Percentiles rank a stretch among this genome's conserved stretches.
These are phyloP conservation scores for Aspergillus asperescens DNA, from an alignment of 495 filamentous ascomycete species.

Conservation along the genomic window DNA sequence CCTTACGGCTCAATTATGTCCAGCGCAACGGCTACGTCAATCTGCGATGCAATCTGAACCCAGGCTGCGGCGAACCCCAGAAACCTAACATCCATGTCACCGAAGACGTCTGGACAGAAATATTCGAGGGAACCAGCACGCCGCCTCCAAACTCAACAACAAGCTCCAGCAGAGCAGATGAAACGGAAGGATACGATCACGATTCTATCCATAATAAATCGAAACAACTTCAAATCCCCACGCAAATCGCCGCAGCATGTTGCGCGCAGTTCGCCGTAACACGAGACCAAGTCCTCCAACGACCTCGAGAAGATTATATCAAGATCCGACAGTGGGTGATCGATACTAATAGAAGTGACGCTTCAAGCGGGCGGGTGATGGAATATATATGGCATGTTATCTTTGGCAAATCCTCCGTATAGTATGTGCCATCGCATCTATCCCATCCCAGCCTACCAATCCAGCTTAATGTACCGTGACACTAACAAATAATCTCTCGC, in stretches of 20 bases:
- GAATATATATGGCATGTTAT: slow-evolving; percentile 71
- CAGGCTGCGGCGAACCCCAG: slow-evolving; percentile 50
- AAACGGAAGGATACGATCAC: no score
- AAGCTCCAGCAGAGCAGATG: slow-evolving; percentile 24
- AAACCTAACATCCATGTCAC: slow-evolving; percentile 57
- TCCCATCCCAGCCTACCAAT: no score
- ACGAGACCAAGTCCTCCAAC: slow-evolving; percentile 45
- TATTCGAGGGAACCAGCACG: slow-evolving; percentile 50
- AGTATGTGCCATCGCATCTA: slow-evolving; percentile 27
- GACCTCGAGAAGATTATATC: slow-evolving; percentile 55
- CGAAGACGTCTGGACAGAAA: slow-evolving; percentile 44
- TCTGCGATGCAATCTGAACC: slow-evolving; percentile 60
- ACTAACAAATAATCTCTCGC: neutral
- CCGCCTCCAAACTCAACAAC: slow-evolving; percentile 38
- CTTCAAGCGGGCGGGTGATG: slow-evolving; percentile 63
- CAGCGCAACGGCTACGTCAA: slow-evolving; percentile 59
- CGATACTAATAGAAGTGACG: slow-evolving; percentile 53
- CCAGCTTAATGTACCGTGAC: no score
- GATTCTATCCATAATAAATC: neutral
- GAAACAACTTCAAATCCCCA: slow-evolving; percentile 29
- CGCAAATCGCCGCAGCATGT: slow-evolving; percentile 43
- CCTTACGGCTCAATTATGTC: slow-evolving; percentile 47
- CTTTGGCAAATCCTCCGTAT: slow-evolving; percentile 48
- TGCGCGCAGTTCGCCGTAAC: slow-evolving; percentile 67
- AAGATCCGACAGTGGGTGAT: slow-evolving; percentile 64